phyloP scores from a whole-genome alignment of 768 basidiomycete genomes.

The Scleroderma bovista region DNA sequence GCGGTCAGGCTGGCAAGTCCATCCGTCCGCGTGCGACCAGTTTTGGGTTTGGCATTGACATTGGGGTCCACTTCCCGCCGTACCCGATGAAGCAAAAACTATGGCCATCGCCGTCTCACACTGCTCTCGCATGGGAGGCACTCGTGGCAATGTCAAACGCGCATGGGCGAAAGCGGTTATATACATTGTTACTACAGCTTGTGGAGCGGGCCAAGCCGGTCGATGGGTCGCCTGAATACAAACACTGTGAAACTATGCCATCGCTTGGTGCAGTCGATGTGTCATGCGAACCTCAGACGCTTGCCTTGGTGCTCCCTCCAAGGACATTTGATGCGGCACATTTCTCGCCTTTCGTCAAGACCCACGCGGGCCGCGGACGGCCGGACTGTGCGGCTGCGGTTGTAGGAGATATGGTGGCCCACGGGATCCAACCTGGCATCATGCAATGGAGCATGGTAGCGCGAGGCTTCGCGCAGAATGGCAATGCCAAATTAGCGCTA shows the following conservation, averaged over 20 bases:
- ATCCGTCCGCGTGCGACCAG: not conserved
- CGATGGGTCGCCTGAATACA: not conserved
- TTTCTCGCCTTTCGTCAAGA: constrained; percentile 52
- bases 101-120: constrained; percentile 30
- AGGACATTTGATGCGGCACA: constrained; percentile 31
- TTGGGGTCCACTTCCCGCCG: not conserved
- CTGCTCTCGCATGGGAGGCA: constrained; percentile 32
- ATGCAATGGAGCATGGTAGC: constrained; percentile 49
- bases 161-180: constrained; percentile 32
- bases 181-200: constrained; percentile 36
- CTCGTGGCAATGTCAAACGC: constrained; percentile 18
- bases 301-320: constrained; percentile 14
- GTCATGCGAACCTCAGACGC: not conserved
- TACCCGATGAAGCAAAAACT: constrained; percentile 13
- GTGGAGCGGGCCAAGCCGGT: constrained; percentile 6
- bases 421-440: constrained; percentile 40
- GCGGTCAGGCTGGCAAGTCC: constrained; percentile 7
- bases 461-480: constrained; percentile 38
- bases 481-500: constrained; percentile 32
- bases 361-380: constrained; percentile 29
- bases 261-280: not conserved
- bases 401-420: constrained; percentile 46
- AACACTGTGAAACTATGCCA: constrained; percentile 3
- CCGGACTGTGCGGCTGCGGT: constrained; percentile 33
- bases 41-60: not conserved